phyloP scores from a whole-genome alignment of 73 alveolate genomes.

The Paramecium octaurelia region DNA sequence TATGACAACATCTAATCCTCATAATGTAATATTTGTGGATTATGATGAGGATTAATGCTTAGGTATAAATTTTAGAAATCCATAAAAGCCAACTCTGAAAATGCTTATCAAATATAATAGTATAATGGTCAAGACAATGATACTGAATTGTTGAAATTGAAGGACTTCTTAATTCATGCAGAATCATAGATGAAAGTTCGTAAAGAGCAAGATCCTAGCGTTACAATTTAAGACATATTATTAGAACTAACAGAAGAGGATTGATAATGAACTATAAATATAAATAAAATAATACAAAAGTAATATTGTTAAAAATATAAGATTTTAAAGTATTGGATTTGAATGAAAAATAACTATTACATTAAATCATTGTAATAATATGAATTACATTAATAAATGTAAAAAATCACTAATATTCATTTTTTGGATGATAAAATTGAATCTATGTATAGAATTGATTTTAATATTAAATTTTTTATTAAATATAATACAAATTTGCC shows the following conservation, averaged over 20 bases:
- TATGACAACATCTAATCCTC: background rate
- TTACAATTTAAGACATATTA: background rate
- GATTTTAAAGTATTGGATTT: no score
- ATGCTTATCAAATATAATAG: background rate
- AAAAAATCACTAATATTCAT: no score
- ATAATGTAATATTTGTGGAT: background rate
- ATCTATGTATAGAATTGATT: no score
- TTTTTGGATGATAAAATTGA: no score
- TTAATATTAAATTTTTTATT: no score
- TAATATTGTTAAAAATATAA: background rate
- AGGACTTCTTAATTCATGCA: background rate
- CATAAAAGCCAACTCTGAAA: background rate
- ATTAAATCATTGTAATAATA: no score
- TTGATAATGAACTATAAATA: background rate
- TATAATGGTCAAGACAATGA: background rate
- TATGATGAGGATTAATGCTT: background rate
- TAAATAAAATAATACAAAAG: background rate
- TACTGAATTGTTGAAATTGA: background rate
- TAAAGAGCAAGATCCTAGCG: background rate
- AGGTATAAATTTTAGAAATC: background rate
- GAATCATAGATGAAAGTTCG: background rate
- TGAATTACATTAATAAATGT: no score
- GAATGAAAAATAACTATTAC: no score
- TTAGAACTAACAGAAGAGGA: background rate
- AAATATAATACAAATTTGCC: no score